Base-by-base conservation (phyloP, 192 early-diverging fungal species). In the Coemansia sp. region DNA sequence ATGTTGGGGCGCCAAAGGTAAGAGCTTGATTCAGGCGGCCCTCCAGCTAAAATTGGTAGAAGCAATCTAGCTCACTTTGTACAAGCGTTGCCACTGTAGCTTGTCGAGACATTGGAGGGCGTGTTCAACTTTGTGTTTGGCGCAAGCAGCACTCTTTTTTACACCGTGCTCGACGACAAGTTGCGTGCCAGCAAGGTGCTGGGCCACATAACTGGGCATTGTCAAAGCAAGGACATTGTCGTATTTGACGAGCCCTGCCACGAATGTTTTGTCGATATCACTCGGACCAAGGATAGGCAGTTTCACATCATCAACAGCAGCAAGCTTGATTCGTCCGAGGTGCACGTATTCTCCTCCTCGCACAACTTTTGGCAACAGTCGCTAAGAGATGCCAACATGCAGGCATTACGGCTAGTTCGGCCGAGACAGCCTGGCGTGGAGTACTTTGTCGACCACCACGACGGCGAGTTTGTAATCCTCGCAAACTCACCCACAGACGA, bases 381-480 rank as follows among this genome's bases (percentile, higher is more conserved):
- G 29, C 31, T 27, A 17, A 54, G 31, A 32, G 51, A 32, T 4
- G 14, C 17, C 6, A 54, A 31, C 51, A 17, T 27, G 15, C 51
- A 32, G 51, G 51, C 17, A 7, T 35, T 87, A 20, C 69, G 42
- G 4, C 73, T 89, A 24, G 80, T 91, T 29, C 83, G 89, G 19
- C 68, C 83, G 37, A 77, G 91, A 32, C 76, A 75, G 27, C 66
- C 71, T 14, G 86, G 84, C 29, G 79, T 91, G 11, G 90, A 93
- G 45, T 91, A 91, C 65, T 93, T 88, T 84, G 88, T 89, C 9
- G 92, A 93, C 68, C 92, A 93, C 62, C 88, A 91, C 58, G 73
- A 86, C 47, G 68, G 43, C 29, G 80, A 83, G 40, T 83, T 85
- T 54, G 59, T 81, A 7, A 72, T 85, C 25, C 71, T 79, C 6